Percentiles rank a stretch among this genome's conserved stretches.
phyloP scores from a whole-genome alignment of 805 yeast species.

The Candida manassasensis region DNA sequence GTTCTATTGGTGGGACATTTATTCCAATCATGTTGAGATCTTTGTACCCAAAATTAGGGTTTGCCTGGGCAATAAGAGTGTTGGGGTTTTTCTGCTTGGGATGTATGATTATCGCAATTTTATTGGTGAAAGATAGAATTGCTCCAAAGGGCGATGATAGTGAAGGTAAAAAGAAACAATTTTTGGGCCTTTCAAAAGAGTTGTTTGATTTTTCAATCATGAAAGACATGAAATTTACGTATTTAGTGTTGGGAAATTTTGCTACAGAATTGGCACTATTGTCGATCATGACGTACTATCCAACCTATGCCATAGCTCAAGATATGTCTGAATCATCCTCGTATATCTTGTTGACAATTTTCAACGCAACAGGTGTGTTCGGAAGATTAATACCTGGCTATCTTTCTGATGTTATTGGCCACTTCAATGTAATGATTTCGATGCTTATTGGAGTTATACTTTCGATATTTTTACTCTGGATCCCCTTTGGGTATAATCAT shows the following conservation, averaged over 20 bases:
- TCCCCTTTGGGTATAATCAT: constrained; percentile 52
- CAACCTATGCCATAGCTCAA: constrained; percentile 51
- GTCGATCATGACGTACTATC: constrained; percentile 48
- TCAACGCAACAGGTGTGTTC: constrained; percentile 43
- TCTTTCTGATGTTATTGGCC: constrained; percentile 51
- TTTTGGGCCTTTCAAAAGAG: constrained; percentile 12
- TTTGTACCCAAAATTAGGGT: constrained; percentile 47
- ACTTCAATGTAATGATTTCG: constrained; percentile 50
- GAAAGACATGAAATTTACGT: constrained; percentile 31
- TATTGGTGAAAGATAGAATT: constrained; percentile 26
- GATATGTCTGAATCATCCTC: constrained; percentile 43
- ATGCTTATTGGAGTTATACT: constrained; percentile 45
- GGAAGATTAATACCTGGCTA: constrained; percentile 56
- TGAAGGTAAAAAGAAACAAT: constrained; percentile 6
- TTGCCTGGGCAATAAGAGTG: constrained; percentile 54
- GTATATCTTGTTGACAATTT: constrained; percentile 41
- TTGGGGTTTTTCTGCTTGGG: constrained; percentile 33
- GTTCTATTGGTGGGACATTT: constrained; percentile 61
- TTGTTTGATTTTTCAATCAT: constrained; percentile 34
- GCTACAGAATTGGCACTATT: constrained; percentile 50
- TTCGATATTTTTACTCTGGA: constrained; percentile 54
- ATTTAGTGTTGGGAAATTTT: constrained; percentile 38
- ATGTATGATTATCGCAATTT: constrained; percentile 20
- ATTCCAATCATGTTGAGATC: constrained; percentile 51
- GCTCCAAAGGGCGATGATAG: constrained; percentile 2